These are phyloP conservation scores for Termitomyces sp. DNA, from an alignment of 768 basidiomycete genomes.

Conservation along the genomic window DNA sequence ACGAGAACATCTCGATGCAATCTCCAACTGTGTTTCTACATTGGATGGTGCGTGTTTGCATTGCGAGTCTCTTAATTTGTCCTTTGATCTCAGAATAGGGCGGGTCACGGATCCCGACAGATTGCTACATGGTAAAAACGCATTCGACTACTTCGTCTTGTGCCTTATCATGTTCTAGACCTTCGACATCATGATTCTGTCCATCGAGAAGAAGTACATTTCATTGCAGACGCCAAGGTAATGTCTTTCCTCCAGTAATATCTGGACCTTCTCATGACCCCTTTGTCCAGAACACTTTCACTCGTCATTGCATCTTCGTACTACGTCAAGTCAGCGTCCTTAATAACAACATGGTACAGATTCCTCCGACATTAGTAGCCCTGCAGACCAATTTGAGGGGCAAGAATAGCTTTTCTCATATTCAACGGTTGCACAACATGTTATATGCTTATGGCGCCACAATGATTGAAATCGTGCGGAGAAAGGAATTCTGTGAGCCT, in stretches of 20 bases:
- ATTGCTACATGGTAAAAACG: slow-evolving; percentile 45
- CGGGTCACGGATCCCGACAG: slow-evolving; percentile 45
- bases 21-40: slow-evolving; percentile 40
- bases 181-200: slow-evolving; percentile 57
- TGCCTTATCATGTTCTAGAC: slow-evolving; percentile 32
- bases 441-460: slow-evolving; percentile 90
- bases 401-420: slow-evolving; percentile 85
- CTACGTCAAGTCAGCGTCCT: slow-evolving; percentile 75
- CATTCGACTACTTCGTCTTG: neutral
- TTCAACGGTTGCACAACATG: slow-evolving; percentile 84
- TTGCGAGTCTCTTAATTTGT: neutral
- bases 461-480: slow-evolving; percentile 82
- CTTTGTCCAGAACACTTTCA: slow-evolving; percentile 61
- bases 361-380: slow-evolving; percentile 58
- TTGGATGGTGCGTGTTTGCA: slow-evolving; percentile 41
- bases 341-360: slow-evolving; percentile 74
- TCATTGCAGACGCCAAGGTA: slow-evolving; percentile 54
- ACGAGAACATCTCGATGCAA: slow-evolving; percentile 53
- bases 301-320: slow-evolving; percentile 55
- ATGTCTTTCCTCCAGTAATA: neutral
- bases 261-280: slow-evolving; percentile 15
- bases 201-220: slow-evolving; percentile 56
- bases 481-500: slow-evolving; percentile 80
- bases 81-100: slow-evolving; percentile 19
- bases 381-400: slow-evolving; percentile 72